These are phyloP conservation scores for Albifimbria verrucaria DNA, from an alignment of 2,329 filamentous ascomycete species.

Conservation along the genomic window DNA sequence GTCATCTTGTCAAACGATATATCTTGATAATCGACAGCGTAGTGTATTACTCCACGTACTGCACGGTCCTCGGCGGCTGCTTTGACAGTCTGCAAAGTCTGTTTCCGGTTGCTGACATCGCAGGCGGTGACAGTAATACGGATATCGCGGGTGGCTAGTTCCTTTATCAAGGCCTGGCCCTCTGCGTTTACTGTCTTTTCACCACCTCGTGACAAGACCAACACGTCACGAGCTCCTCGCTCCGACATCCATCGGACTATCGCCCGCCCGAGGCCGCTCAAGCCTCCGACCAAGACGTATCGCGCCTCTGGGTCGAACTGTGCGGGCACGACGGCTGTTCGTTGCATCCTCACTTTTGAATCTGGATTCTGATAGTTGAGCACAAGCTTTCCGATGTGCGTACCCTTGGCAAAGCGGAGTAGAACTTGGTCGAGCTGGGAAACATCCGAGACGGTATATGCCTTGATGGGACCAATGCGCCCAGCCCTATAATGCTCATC, in stretches of 20 bases:
- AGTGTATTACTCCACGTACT: background rate
- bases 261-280: slow-evolving; percentile 22
- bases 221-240: slow-evolving; percentile 22
- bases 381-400: slow-evolving; percentile 4
- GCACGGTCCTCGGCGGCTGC: background rate
- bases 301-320: background rate
- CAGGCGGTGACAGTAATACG: background rate
- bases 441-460: background rate
- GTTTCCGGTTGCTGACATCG: background rate
- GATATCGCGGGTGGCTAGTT: background rate
- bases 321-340: background rate
- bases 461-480: background rate
- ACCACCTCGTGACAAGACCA: slow-evolving; percentile 16
- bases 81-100: background rate
- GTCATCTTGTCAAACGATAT: background rate
- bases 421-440: slow-evolving; percentile 3
- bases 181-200: background rate
- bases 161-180: background rate
- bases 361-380: slow-evolving; percentile 1
- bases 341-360: background rate
- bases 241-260: slow-evolving; percentile 15
- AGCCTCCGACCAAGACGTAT: slow-evolving; percentile 8
- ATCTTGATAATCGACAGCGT: background rate
- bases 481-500: background rate
- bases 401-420: slow-evolving; percentile 3